These are phyloP conservation scores for Geotrichum citri-aurantii DNA, from an alignment of 1,139 yeast species.

Conservation along the genomic window DNA sequence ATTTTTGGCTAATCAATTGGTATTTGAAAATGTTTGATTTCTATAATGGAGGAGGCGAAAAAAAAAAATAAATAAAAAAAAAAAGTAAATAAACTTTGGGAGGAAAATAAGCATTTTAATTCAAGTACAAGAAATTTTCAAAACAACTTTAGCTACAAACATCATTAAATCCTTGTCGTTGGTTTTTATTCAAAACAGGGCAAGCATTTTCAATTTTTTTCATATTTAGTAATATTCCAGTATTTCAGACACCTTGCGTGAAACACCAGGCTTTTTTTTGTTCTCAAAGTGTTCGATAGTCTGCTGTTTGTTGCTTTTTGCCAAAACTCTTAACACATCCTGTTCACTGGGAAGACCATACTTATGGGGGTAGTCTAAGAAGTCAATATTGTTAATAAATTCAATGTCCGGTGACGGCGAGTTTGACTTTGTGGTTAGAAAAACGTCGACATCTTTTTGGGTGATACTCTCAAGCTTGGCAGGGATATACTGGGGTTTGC, in stretches of 20 bases:
- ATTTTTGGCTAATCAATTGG: not conserved
- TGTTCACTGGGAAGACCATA: conserved; percentile 74
- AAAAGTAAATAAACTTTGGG: not conserved
- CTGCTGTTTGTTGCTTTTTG: conserved; percentile 62
- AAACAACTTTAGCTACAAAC: not conserved
- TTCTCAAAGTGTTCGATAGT: conserved; percentile 57
- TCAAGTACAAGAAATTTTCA: not conserved
- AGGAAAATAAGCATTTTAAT: too few species aligned
- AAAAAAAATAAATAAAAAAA: not conserved
- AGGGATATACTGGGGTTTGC: conserved; percentile 52
- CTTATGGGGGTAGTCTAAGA: conserved; percentile 60
- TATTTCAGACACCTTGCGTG: conserved; percentile 49
- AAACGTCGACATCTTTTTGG: not conserved
- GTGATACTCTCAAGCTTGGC: conserved; percentile 34
- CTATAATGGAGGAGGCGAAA: not conserved
- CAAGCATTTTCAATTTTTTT: conserved; percentile 51
- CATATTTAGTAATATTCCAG: conserved; percentile 40
- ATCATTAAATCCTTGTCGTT: too few species aligned
- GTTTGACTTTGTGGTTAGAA: conserved; percentile 24
- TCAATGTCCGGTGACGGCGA: conserved; percentile 34
- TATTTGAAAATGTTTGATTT: not conserved
- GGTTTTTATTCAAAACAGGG: too few species aligned
- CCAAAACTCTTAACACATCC: conserved; percentile 41
- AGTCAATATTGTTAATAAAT: conserved; percentile 47
- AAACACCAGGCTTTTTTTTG: conserved; percentile 58